Evolutionary conservation across 805 yeast species (phyloP), one percentile per base, ranked within the genome.

Genomic region (Hanseniaspora nectarophila): DNA sequence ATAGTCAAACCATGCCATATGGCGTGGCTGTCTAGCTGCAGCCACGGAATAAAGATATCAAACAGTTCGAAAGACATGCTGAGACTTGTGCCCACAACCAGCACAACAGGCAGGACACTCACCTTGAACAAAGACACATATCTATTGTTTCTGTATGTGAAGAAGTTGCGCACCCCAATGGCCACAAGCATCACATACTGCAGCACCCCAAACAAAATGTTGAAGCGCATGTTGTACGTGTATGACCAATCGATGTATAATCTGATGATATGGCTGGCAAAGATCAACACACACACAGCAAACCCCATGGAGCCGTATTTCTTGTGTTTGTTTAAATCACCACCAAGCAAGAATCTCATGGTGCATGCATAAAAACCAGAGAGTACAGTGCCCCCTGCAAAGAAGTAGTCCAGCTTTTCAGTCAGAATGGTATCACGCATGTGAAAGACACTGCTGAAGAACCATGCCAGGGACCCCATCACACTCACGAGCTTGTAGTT

Each of bases 1-100:
- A 89, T 80, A 0, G 98, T 92, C 20, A 85, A 77, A 26, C 84
- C 73, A 64, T 92, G 98, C 98, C 98, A 92, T 37, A 90, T 61
- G 0, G 96, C 79, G 66, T 92, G 98, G 0, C 96, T 95, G 67
- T 92, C 98, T 0, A 92, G 59, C 37, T 85, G 72, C 58, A 74
- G 83, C 47, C 60, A 68, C 35, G 82, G 63, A 15, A 85, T 92
- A 4, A 94, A 76, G 63, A 92, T 92, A 66, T 90, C 98, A 66
- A 88, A 84, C 34, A 90, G 67, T 63, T 90, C 98, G 57, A 90
- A 75, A n/a, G 83, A 73, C 92, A 87, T 86, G 1, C 95, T 97
- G 23, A 75, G 59, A 2, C 77, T 60, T 10, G 89, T 82, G 38
- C 72, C 62, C 0, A 67, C 54, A 9, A 81, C 84, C 43, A 78